A percentile compares a stretch with the other conserved stretches of the same genome.
Evolutionary conservation across 2,329 filamentous ascomycete genomes (phyloP).

Genomic region (Diaporthe aspalathi): DNA sequence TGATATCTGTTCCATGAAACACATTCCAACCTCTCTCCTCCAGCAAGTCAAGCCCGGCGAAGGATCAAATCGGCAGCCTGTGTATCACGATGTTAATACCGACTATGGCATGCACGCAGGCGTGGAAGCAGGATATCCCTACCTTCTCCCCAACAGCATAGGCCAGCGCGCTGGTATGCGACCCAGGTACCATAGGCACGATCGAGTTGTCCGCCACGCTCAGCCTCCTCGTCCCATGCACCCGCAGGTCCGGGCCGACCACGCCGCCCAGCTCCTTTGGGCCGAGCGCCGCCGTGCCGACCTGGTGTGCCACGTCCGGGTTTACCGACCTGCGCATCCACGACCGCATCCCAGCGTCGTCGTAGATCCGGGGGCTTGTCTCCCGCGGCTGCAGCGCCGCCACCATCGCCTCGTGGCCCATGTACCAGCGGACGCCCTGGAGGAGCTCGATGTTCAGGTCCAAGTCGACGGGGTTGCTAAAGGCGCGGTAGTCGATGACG

Average conservation of each 20-base stretch:
- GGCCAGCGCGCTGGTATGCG: constrained; percentile 27
- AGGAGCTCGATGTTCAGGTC: constrained; percentile 53
- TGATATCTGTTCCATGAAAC: not conserved
- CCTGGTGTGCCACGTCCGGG: constrained; percentile 29
- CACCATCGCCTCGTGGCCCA: constrained; percentile 24
- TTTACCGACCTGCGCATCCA: constrained; percentile 6
- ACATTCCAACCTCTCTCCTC: not conserved
- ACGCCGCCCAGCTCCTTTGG: constrained; percentile 33
- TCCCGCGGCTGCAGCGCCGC: constrained; percentile 13
- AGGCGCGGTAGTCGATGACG: constrained; percentile 53
- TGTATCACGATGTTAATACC: not conserved
- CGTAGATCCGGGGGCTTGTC: constrained; percentile 6
- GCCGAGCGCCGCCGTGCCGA: constrained; percentile 23
- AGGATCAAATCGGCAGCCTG: constrained; percentile 19
- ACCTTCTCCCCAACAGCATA: constrained; percentile 36
- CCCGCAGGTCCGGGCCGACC: constrained; percentile 28
- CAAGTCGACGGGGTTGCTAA: constrained; percentile 53
- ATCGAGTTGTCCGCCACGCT: constrained; percentile 36
- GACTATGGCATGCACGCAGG: not conserved
- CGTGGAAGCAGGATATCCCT: not conserved
- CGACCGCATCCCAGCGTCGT: constrained; percentile 12
- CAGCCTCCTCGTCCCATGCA: constrained; percentile 22
- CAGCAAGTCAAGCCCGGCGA: constrained; percentile 6
- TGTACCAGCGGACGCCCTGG: constrained; percentile 50
- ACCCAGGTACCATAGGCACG: constrained; percentile 31